Base-by-base conservation (phyloP, 495 filamentous ascomycete genomes). In the Lophiostoma macrostomum region DNA sequence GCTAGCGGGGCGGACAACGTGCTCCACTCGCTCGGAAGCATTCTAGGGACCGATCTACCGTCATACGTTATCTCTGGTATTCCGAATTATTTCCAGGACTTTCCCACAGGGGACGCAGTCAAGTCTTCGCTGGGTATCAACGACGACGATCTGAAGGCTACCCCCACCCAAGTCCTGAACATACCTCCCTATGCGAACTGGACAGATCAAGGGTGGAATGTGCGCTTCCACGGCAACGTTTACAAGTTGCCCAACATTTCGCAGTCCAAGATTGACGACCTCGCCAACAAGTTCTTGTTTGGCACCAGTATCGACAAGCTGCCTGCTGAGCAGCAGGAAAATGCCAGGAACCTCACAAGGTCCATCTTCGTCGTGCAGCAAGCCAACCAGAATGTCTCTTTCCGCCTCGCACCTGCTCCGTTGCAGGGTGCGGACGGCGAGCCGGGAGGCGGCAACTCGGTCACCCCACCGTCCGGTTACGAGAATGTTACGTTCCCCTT, bases 171-270 rank as follows among this genome's bases (percentile, higher is more conserved):
- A 55, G 84, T 86, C 14, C 64, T 90, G 42, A 88, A 89, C 58
- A 69, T 90, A 8, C 83, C 84, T 69, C 76, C 77, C n/a, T 90
- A 91, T 65, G 87, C 76, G 29, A 91, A 91, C 55, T 90, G 82
- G 78, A 89, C 86, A n/a, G 73, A 78, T 16, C 69, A 78, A 37
- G 84, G 83, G 31, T 91, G 87, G 87, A 87, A 84, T 48, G 71
- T 89, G 5, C 77, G 82, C 13, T 81, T 90, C 63, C 86, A 85
- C 53, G 87, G 86, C 56, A 88, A 88, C 61, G 81, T 88, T 14
- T 91, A 84, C 72, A 90, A 88, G 58, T 78, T 84, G 50, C 85
- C 87, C 24, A 79, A 86, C 31, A 82, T 82, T 31, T 76, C 77
- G 1, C 65, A 80, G 43, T 66, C 71, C 19, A 84, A 75, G 43